A percentile compares a stretch with the other conserved stretches of the same genome.
Conservation (phyloP, 2,329 filamentous ascomycete species). For the Aureobasidium mangrovei region DNA sequence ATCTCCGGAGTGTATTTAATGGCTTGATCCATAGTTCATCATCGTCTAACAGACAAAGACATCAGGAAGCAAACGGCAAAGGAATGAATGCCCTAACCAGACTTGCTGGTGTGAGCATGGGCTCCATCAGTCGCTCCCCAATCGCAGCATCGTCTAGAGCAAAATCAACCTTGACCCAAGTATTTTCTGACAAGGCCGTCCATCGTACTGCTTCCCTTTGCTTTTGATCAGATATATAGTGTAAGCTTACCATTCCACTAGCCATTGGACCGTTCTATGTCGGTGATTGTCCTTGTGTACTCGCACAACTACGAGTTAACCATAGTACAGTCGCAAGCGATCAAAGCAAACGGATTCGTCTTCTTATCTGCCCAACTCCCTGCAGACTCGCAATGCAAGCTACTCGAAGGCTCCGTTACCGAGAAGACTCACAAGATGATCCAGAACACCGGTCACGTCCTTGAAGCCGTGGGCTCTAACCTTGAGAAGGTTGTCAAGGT, state of each 20-base stretch:
- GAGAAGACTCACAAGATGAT: slow-evolving; percentile 6
- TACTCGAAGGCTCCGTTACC: neutral
- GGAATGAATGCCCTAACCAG: no score
- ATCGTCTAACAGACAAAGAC: no score
- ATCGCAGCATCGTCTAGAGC: no score
- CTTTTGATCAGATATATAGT: neutral
- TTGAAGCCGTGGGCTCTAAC: neutral
- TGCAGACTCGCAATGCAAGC: neutral
- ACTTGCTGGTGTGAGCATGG: no score
- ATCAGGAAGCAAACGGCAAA: no score
- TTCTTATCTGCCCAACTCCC: slow-evolving; percentile 9
- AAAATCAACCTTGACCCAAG: slow-evolving; percentile 4
- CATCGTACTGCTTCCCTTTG: neutral
- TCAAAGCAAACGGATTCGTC: slow-evolving; percentile 11
- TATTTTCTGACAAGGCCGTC: neutral
- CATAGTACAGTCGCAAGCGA: slow-evolving; percentile 6
- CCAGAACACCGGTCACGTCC: neutral
- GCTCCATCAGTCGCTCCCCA: no score
- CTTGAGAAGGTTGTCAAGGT: slow-evolving; percentile 10
- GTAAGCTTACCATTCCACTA: neutral
- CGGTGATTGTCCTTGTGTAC: neutral
- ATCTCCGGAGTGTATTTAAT: no score
- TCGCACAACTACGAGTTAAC: no score
- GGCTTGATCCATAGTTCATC: no score
- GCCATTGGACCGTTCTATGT: neutral